A percentile compares a stretch with the other conserved stretches of the same genome.
Evolutionary conservation across 2,329 filamentous ascomycete genomes (phyloP).

Genomic region (Metarhizium humberi): DNA sequence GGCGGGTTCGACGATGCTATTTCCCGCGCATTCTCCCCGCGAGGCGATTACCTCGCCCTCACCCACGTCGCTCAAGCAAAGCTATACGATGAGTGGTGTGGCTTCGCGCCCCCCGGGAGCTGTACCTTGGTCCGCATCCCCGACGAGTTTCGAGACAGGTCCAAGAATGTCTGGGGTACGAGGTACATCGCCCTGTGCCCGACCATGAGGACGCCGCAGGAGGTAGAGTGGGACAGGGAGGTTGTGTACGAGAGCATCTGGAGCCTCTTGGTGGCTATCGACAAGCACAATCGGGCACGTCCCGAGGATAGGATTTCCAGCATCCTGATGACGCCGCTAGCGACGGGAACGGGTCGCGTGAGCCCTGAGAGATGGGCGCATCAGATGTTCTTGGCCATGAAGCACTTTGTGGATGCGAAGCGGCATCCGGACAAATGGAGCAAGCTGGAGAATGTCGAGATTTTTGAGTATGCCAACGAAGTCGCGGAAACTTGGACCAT

Average conservation of each 20-base stretch:
- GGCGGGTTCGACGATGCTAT: conserved; percentile 47
- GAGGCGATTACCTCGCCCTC: conserved; percentile 34
- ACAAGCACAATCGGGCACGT: conserved; percentile 32
- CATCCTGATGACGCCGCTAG: conserved; percentile 42
- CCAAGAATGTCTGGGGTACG: conserved; percentile 30
- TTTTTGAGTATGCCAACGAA: conserved; percentile 5
- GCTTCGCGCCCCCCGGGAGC: conserved; percentile 40
- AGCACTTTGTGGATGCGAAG: conserved; percentile 39
- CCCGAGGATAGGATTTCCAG: conserved; percentile 24
- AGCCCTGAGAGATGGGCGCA: conserved; percentile 37
- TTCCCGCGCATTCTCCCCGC: conserved; percentile 35
- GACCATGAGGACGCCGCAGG: conserved; percentile 38
- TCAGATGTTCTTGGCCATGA: conserved; percentile 40
- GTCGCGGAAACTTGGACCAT: conserved; percentile 4
- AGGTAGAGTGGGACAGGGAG: conserved; percentile 39
- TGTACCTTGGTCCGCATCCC: conserved; percentile 39
- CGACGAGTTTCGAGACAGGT: conserved; percentile 18
- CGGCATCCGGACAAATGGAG: conserved; percentile 33
- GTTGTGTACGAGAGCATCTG: conserved; percentile 45
- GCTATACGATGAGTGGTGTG: conserved; percentile 37
- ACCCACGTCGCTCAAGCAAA: conserved; percentile 33
- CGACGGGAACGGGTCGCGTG: conserved; percentile 36
- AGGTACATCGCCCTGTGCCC: conserved; percentile 39
- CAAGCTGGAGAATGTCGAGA: conserved; percentile 14
- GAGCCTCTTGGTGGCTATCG: conserved; percentile 38